Evolutionary conservation across 2,329 filamentous ascomycete species (phyloP), one percentile per base, ranked within the genome.

Genomic region (Exophiala aquamarina): DNA sequence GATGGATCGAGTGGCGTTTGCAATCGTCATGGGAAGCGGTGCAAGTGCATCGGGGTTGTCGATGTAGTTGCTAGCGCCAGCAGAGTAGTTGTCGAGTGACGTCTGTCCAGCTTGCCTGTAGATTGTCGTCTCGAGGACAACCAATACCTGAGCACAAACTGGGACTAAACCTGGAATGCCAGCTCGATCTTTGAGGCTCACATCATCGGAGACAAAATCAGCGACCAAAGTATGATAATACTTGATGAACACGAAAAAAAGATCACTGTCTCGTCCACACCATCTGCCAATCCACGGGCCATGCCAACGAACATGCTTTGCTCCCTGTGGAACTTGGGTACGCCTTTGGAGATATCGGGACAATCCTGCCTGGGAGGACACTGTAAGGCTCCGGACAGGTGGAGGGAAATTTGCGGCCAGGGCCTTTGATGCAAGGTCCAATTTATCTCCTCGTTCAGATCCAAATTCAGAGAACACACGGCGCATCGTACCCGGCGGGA

Each of bases 221-320:
- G 87, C 82, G 3, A 84, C 77, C 3, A 96, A 74, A 15, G 92
- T 78, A 65, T 92, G 87, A 59, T 87, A 94, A 63, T 93, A 85
- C 67, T 95, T 95, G 70, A 84, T 82, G 61, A 96, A 96, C 35
- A 94, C 86, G 69, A 92, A 95, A 63, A 95, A 89, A 26, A 96
- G 73, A 61, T 95, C 91, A 3, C 87, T 94, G 59, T 95, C 90
- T 2, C 83, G 82, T 11, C 91, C 91, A 52, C 82, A 85, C 91
- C 91, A 96, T 51, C 89, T 82, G 31, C 86, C 81, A 6, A 88
- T 74, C 91, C 91, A 96, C 1, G 84, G 83, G 1, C 89, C 88
- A 59, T 86, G 82, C 90, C 91, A 96, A 34, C 83, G 75, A n/a
- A 95, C 83, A 55, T 84, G 82, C 21, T 82, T 77, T 4, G 86